These are phyloP conservation scores for Tricholoma matsutake DNA, from an alignment of 768 basidiomycete species.

Conservation along the genomic window DNA sequence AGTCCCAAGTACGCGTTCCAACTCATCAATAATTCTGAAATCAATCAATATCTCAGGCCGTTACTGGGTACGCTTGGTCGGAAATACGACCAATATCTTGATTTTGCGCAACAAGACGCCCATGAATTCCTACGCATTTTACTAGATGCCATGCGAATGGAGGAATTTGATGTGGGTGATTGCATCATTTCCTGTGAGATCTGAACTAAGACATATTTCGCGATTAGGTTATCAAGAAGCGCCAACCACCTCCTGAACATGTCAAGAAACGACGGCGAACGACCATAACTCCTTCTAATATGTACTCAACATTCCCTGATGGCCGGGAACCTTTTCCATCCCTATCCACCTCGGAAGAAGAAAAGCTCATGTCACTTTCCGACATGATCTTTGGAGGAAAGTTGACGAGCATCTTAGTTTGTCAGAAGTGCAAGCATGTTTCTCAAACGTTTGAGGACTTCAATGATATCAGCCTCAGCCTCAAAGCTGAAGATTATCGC, in stretches of 20 bases:
- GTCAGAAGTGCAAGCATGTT: constrained; percentile 90
- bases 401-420: constrained; percentile 88
- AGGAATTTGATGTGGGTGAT: constrained; percentile 77
- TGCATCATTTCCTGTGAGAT: not conserved
- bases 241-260: constrained; percentile 43
- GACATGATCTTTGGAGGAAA: constrained; percentile 91
- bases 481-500: constrained; percentile 79
- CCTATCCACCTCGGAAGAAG: constrained; percentile 34
- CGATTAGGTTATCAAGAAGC: constrained; percentile 72
- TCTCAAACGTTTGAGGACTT: constrained; percentile 94
- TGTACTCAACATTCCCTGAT: constrained; percentile 8
- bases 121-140: constrained; percentile 91
- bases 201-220: constrained; percentile 1
- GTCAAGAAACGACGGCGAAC: constrained; percentile 40
- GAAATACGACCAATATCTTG: constrained; percentile 93
- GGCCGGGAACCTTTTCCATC: constrained; percentile 9
- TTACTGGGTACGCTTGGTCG: constrained; percentile 65
- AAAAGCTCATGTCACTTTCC: constrained; percentile 64
- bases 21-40: not conserved
- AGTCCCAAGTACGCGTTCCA: constrained; percentile 60
- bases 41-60: constrained; percentile 36
- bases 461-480: constrained; percentile 87
- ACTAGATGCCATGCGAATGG: constrained; percentile 91
- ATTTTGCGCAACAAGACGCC: constrained; percentile 94
- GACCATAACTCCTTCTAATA: constrained; percentile 27